Evolutionary conservation across 75 land plant genomes (phyloP).

Genomic region (Adiantum capillusveneris): DNA sequence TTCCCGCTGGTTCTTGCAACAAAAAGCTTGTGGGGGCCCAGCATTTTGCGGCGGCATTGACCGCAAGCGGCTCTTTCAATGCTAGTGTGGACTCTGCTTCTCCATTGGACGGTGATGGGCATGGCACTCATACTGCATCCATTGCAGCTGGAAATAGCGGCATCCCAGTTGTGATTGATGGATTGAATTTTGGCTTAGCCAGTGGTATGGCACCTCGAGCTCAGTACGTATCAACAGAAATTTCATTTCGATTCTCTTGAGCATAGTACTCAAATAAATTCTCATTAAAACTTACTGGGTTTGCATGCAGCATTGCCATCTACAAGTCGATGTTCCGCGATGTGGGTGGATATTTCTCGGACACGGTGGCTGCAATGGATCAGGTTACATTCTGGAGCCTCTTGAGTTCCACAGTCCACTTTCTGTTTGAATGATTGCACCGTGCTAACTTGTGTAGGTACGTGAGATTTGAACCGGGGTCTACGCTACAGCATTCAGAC

Average conservation of each 20-base stretch:
- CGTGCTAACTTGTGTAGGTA: too few relatives aligned
- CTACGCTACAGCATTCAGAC: too few relatives aligned
- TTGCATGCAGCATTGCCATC: constrained; percentile 47
- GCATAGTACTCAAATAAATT: too few relatives aligned
- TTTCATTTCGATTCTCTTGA: too few relatives aligned
- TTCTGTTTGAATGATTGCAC: too few relatives aligned
- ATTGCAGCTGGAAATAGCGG: constrained; percentile 56
- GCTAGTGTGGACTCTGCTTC: constrained; percentile 63
- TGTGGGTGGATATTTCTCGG: constrained; percentile 57
- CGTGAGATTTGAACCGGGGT: too few relatives aligned
- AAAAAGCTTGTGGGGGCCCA: constrained; percentile 82
- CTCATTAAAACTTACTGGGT: too few relatives aligned
- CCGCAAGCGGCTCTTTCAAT: constrained; percentile 71
- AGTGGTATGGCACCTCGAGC: constrained; percentile 77
- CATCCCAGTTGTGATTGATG: constrained; percentile 40
- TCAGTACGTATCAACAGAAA: constrained; percentile 21
- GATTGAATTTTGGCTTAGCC: constrained; percentile 40
- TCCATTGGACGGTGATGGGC: constrained; percentile 91
- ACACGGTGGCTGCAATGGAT: constrained; percentile 63
- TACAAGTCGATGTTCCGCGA: constrained; percentile 59
- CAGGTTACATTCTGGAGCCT: constrained; percentile 20
- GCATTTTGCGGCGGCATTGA: constrained; percentile 80
- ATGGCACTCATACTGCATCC: constrained; percentile 77
- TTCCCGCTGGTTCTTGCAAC: constrained; percentile 80
- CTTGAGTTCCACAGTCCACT: too few relatives aligned